phyloP scores from a whole-genome alignment of 2,329 filamentous ascomycete species.

The Ophiostoma novo-ulmi region DNA sequence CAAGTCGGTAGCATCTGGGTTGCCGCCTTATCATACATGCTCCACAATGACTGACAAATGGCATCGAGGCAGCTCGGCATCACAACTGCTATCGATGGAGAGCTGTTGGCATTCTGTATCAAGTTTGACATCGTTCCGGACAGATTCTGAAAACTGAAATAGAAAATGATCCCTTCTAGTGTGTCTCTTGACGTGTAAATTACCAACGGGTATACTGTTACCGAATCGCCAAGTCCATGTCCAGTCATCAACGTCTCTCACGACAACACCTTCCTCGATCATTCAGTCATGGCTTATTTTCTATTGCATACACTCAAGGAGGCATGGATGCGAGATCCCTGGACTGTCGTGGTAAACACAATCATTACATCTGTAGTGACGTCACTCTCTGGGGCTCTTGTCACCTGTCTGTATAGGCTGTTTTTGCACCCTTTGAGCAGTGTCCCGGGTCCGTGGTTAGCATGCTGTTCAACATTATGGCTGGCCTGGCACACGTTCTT shows the following conservation, averaged over 20 bases:
- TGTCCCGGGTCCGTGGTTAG: slow-evolving; percentile 34
- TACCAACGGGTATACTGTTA: background rate
- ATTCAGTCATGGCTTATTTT: background rate
- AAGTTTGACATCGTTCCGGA: background rate
- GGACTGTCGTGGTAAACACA: background rate
- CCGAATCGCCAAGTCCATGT: background rate
- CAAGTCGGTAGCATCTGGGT: too few relatives aligned
- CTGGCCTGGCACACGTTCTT: slow-evolving; percentile 21
- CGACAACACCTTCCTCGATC: background rate
- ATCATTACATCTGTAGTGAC: background rate
- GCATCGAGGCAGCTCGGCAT: background rate
- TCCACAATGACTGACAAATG: background rate
- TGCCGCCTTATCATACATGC: background rate
- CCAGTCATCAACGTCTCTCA: background rate
- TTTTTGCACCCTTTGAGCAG: slow-evolving; percentile 35
- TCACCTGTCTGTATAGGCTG: slow-evolving; percentile 26
- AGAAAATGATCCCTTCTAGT: background rate
- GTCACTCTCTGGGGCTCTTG: background rate
- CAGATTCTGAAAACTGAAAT: background rate
- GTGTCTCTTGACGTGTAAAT: background rate
- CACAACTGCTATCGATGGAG: background rate
- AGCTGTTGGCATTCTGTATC: background rate
- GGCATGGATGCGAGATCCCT: background rate
- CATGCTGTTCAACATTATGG: slow-evolving; percentile 29
- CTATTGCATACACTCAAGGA: background rate